A percentile compares a stretch with the other conserved stretches of the same genome.
Conservation (phyloP, 306 rosid genomes). For the Vicia faba region DNA sequence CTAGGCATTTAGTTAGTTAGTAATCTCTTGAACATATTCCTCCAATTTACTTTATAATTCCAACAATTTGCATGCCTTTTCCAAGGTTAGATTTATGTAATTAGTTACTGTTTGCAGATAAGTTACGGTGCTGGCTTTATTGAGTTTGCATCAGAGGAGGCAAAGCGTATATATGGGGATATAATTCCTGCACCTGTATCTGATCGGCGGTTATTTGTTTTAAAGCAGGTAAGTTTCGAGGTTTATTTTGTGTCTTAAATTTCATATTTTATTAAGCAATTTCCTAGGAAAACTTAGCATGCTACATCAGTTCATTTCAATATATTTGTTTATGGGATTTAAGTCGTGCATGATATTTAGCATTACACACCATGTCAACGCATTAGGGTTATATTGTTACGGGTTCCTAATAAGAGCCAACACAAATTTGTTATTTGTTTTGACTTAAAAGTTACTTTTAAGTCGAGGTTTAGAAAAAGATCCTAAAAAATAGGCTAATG, state of each 20-base stretch:
- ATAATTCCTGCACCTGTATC: constrained; percentile 82
- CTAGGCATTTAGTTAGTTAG: too few species aligned
- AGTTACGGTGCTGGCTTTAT: constrained; percentile 80
- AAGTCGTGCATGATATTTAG: constrained; percentile 26
- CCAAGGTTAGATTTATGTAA: constrained; percentile 30
- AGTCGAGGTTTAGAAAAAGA: too few species aligned
- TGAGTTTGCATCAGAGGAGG: constrained; percentile 95
- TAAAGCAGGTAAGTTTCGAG: constrained; percentile 72
- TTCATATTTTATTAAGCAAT: neutral
- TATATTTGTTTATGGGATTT: constrained; percentile 12
- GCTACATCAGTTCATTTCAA: neutral
- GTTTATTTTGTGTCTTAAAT: constrained; percentile 33
- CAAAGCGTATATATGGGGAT: constrained; percentile 93
- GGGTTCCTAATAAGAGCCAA: neutral
- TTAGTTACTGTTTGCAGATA: constrained; percentile 48
- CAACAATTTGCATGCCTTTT: constrained; percentile 8
- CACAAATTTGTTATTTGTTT: too few species aligned
- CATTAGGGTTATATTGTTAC: constrained; percentile 9
- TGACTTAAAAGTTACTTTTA: too few species aligned
- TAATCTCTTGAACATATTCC: too few species aligned
- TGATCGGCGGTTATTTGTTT: constrained; percentile 82
- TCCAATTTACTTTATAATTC: too few species aligned
- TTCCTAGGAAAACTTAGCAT: neutral
- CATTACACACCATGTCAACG: constrained; percentile 18
- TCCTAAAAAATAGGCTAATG: too few species aligned